Conservation (phyloP, 257 asterid species). For the Nicotiana knightiana region DNA sequence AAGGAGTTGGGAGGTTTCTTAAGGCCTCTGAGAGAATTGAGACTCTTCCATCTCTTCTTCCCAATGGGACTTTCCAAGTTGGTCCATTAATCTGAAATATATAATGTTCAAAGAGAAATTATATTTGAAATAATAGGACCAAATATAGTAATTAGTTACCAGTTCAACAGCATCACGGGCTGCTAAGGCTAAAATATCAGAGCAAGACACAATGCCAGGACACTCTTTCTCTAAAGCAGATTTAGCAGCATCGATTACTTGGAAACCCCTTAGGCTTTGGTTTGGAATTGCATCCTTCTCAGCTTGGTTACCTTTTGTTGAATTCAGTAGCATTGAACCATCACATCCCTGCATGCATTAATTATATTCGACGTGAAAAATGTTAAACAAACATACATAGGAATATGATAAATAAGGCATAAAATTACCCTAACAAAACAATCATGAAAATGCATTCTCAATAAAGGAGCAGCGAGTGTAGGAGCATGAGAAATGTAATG, state of each 20-base stretch:
- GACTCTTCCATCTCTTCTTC: constrained; percentile 66
- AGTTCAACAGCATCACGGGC: constrained; percentile 51
- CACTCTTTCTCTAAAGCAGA: constrained; percentile 45
- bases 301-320: constrained; percentile 34
- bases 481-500: constrained; percentile 20
- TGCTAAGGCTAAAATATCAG: constrained; percentile 60
- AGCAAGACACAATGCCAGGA: constrained; percentile 60
- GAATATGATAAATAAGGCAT: neutral
- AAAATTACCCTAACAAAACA: neutral
- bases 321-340: constrained; percentile 49
- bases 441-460: neutral
- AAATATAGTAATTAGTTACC: constrained; percentile 16
- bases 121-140: neutral
- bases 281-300: constrained; percentile 59
- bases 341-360: constrained; percentile 49
- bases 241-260: constrained; percentile 58
- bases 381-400: neutral
- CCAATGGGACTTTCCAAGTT: constrained; percentile 57
- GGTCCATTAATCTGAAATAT: constrained; percentile 50
- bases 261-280: constrained; percentile 39
- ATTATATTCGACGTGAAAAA: neutral
- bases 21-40: constrained; percentile 43
- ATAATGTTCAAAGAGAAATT: neutral
- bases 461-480: neutral
- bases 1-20: constrained; percentile 20